These are phyloP conservation scores for Penicillium samsonianum DNA, from an alignment of 495 filamentous ascomycete species.

Conservation along the genomic window DNA sequence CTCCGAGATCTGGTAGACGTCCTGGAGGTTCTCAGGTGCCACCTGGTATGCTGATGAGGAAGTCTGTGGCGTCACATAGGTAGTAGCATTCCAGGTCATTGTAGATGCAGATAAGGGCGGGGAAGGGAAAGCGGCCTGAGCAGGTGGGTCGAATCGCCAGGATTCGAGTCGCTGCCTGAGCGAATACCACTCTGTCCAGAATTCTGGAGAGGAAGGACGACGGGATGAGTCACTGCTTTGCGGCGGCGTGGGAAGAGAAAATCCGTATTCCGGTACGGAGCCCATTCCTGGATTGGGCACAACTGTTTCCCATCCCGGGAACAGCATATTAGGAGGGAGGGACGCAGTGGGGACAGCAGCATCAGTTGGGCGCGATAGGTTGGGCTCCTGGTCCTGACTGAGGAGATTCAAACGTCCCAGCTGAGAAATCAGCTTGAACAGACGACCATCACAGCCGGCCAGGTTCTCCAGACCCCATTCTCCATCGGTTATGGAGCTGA, in stretches of 20 bases:
- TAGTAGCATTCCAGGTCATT: slow-evolving; percentile 41
- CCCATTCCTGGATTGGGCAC: slow-evolving; percentile 9
- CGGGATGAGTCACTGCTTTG: slow-evolving; percentile 26
- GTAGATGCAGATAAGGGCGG: slow-evolving; percentile 24
- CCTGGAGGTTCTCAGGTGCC: slow-evolving; percentile 45
- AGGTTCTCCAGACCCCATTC: slow-evolving; percentile 84
- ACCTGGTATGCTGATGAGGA: slow-evolving; percentile 33
- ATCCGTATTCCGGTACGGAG: slow-evolving; percentile 22
- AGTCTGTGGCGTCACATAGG: slow-evolving; percentile 35
- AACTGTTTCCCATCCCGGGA: slow-evolving; percentile 27
- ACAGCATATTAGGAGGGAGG: slow-evolving; percentile 45
- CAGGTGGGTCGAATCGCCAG: slow-evolving; percentile 70
- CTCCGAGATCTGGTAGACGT: slow-evolving; percentile 72
- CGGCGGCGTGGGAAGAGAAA: slow-evolving; percentile 34
- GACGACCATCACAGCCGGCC: slow-evolving; percentile 78
- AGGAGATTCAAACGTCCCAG: slow-evolving; percentile 87
- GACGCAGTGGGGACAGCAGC: slow-evolving; percentile 33
- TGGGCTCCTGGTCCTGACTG: slow-evolving; percentile 68
- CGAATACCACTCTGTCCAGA: slow-evolving; percentile 86
- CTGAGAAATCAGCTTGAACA: slow-evolving; percentile 76
- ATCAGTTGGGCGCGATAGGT: slow-evolving; percentile 30
- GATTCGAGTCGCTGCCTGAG: slow-evolving; percentile 73
- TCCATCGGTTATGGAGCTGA: slow-evolving; percentile 63
- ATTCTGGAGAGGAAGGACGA: slow-evolving; percentile 49
- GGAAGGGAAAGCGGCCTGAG: slow-evolving; percentile 25